Evolutionary conservation across 2,329 filamentous ascomycete species (phyloP).

Genomic region (Alternaria infectoria): DNA sequence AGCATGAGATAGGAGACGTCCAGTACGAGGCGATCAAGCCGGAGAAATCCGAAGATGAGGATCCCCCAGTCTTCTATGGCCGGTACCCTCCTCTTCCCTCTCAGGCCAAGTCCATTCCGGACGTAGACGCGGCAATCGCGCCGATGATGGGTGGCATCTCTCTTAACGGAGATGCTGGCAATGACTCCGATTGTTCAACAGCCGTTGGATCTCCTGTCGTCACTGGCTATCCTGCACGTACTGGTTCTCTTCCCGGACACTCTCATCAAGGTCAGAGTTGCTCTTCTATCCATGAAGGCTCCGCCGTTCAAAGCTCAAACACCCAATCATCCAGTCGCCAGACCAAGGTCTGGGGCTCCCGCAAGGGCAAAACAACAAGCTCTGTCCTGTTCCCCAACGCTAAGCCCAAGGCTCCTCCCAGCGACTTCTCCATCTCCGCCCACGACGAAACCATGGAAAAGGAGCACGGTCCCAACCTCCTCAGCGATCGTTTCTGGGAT

Average conservation of each 20-base stretch:
- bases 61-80: not conserved
- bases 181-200: constrained; percentile 14
- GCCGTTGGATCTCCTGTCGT: constrained; percentile 7
- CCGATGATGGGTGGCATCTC: constrained; percentile 23
- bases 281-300: not conserved
- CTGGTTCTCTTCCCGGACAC: not conserved
- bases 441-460: constrained; percentile 36
- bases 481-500: constrained; percentile 55
- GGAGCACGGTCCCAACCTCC: constrained; percentile 46
- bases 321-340: constrained; percentile 11
- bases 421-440: constrained; percentile 38
- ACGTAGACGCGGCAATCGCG: constrained; percentile 5
- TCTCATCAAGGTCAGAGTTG: not conserved
- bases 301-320: not conserved
- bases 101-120: not conserved
- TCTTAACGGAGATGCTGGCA: constrained; percentile 5
- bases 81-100: constrained; percentile 32
- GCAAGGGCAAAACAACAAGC: constrained; percentile 27
- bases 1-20: constrained; percentile 25
- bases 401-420: constrained; percentile 35
- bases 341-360: constrained; percentile 30
- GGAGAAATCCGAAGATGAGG: constrained; percentile 9
- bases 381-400: constrained; percentile 46
- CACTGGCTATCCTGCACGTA: not conserved
- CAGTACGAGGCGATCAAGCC: constrained; percentile 36